phyloP scores from a whole-genome alignment of 371 early-diverging fungal species.

The Mucor racemosus region DNA sequence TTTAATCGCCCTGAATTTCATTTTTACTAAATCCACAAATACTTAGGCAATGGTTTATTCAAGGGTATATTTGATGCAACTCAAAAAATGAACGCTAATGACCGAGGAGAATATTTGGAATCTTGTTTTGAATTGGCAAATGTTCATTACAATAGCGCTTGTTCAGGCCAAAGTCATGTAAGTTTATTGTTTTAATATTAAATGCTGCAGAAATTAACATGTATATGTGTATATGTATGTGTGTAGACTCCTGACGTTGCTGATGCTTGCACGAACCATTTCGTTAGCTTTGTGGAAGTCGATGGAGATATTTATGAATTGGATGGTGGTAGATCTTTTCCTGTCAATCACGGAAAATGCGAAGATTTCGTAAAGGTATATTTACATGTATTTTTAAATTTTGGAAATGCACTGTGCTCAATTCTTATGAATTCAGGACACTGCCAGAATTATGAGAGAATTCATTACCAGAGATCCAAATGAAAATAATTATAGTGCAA shows the following conservation, averaged over 20 bases:
- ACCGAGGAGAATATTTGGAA: constrained; percentile 75
- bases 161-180: constrained; percentile 75
- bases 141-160: constrained; percentile 63
- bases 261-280: constrained; percentile 81
- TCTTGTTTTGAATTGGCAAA: constrained; percentile 56
- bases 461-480: constrained; percentile 78
- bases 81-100: constrained; percentile 61
- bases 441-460: constrained; percentile 64
- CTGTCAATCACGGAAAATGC: constrained; percentile 82
- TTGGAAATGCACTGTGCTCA: not conserved
- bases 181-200: not conserved
- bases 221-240: no score
- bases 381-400: not conserved
- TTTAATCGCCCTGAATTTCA: no score
- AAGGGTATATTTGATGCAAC: constrained; percentile 64
- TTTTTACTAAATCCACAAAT: not conserved
- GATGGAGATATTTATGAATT: constrained; percentile 84
- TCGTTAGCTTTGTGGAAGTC: constrained; percentile 75
- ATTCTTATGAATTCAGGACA: constrained; percentile 43
- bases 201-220: not conserved
- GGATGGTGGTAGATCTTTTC: constrained; percentile 82
- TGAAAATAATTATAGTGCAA: constrained; percentile 67
- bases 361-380: constrained; percentile 60
- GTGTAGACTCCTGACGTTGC: constrained; percentile 65
- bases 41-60: constrained; percentile 59